These are phyloP conservation scores for Linanthus parryae DNA, from an alignment of 148 eudicot genomes.

Conservation along the genomic window DNA sequence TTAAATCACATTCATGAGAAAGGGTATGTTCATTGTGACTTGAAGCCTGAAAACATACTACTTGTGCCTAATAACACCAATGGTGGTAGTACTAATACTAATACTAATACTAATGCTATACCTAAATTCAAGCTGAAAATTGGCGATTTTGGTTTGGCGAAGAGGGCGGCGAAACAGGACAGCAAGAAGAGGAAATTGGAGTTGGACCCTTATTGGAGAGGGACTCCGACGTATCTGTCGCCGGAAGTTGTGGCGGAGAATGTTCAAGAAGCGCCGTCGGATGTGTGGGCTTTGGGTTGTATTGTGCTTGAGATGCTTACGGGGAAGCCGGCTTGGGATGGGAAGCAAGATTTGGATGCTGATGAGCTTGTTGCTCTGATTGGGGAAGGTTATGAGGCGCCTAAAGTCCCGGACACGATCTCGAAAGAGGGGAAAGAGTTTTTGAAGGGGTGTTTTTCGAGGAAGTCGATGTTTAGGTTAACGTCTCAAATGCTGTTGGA, in stretches of 20 bases:
- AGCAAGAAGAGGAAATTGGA: slow-evolving; percentile 21
- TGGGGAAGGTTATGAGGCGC: slow-evolving; percentile 16
- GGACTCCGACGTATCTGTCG: slow-evolving; percentile 31
- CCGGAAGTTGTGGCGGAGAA: slow-evolving; percentile 32
- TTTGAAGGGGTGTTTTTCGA: slow-evolving; percentile 35
- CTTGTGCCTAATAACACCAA: slow-evolving; percentile 15
- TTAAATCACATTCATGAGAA: slow-evolving; percentile 19
- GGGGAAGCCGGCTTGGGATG: slow-evolving; percentile 30
- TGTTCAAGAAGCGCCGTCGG: slow-evolving; percentile 29
- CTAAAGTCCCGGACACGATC: slow-evolving; percentile 16
- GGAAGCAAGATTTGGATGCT: slow-evolving; percentile 9
- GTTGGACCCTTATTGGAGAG: slow-evolving; percentile 25
- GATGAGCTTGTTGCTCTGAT: slow-evolving; percentile 17
- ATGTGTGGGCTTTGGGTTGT: slow-evolving; percentile 52
- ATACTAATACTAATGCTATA: too few relatives aligned
- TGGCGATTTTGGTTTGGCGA: slow-evolving; percentile 37
- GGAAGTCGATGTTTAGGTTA: slow-evolving; percentile 25
- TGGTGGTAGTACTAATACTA: not conserved
- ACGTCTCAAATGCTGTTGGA: slow-evolving; percentile 37
- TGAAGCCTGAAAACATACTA: slow-evolving; percentile 36
- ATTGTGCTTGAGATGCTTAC: slow-evolving; percentile 46
- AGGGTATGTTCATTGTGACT: slow-evolving; percentile 35
- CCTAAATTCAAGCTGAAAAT: slow-evolving; percentile 24
- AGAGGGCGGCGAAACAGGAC: slow-evolving; percentile 12
- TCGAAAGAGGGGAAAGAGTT: slow-evolving; percentile 29